These are phyloP conservation scores for Batrachochytrium dendrobatidis DNA, from an alignment of 371 early-diverging fungal genomes.

Conservation along the genomic window DNA sequence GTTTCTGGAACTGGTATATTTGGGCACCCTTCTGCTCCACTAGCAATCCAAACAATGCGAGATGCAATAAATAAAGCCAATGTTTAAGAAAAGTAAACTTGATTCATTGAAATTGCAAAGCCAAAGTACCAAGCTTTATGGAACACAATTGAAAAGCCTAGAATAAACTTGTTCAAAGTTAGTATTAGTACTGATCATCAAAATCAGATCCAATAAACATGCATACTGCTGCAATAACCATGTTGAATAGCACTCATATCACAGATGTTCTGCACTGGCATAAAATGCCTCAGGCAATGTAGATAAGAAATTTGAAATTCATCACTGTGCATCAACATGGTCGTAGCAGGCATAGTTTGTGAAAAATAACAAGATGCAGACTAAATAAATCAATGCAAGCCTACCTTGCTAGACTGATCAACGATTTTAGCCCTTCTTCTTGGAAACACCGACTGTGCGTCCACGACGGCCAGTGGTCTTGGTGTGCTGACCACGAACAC, in stretches of 20 bases:
- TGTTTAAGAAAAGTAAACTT: too few relatives aligned
- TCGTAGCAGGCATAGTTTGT: background rate
- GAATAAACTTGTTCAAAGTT: too few relatives aligned
- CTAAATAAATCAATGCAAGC: constrained; percentile 4
- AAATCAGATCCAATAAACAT: background rate
- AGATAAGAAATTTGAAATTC: constrained; percentile 38
- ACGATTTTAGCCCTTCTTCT: constrained; percentile 72
- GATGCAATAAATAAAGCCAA: background rate
- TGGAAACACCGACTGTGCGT: constrained; percentile 93
- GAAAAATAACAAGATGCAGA: background rate
- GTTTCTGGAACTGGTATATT: constrained; percentile 98
- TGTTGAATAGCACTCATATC: background rate
- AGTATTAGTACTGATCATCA: too few relatives aligned
- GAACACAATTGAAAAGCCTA: too few relatives aligned
- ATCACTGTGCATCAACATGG: background rate
- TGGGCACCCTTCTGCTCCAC: constrained; percentile 64
- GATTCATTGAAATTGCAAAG: too few relatives aligned
- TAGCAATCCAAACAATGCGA: constrained; percentile 50
- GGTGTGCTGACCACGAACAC: constrained; percentile 56
- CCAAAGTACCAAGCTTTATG: too few relatives aligned
- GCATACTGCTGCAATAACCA: background rate
- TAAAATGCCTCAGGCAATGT: constrained; percentile 25
- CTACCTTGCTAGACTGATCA: constrained; percentile 7
- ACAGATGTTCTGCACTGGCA: background rate
- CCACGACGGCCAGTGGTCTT: constrained; percentile 97